Base-by-base conservation (phyloP, 2,329 filamentous ascomycete genomes). In the Neonectria punicea region DNA sequence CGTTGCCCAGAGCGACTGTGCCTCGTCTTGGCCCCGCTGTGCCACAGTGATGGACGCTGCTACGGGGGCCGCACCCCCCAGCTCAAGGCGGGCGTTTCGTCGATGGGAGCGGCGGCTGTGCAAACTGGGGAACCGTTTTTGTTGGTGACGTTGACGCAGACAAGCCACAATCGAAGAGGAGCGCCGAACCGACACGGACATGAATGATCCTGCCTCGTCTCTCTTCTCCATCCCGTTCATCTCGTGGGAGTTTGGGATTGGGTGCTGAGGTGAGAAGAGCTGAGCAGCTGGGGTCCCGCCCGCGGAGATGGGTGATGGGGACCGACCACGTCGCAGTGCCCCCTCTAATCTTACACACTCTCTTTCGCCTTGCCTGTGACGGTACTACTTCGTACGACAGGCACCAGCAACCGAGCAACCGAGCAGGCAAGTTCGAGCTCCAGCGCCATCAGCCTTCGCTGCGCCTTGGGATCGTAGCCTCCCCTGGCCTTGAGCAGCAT, bases 121-220 rank as follows among this genome's bases (percentile, higher is more conserved):
- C 57, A 64, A 50, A 57, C 41, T 53, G 39, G 44, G 20, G 60
- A 67, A 65, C 64, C 44, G 64, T 71, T 73, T 73, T 20, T 20
- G 39, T 68, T 59, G 53, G 63, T 73, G 71, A 73, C 71, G 70
- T 70, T 65, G 64, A 58, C 53, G 25, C 47, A 61, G 68, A 60
- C 65, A 20, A 73, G 71, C 71, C 71, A 72, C 71, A 55, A 36
- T 50, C 53, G 47, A 61, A 60, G 58, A 55, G 65, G 46, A 70
- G 51, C 53, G 28, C 58, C 53, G 36, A 39, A 64, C 58, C 63
- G 61, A 63, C 56, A 51, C 57, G n/a, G n/a, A 41, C 28, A 61
- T 60, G 18, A 56, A 61, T 60, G 18, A 56, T 55, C 53, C 43
- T 46, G 30, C 41, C 39, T 39, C 32, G 54, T 41, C 32, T 41